Evolutionary conservation across 1,139 yeast species (phyloP).

Genomic region (Pichia kudriavzevii): DNA sequence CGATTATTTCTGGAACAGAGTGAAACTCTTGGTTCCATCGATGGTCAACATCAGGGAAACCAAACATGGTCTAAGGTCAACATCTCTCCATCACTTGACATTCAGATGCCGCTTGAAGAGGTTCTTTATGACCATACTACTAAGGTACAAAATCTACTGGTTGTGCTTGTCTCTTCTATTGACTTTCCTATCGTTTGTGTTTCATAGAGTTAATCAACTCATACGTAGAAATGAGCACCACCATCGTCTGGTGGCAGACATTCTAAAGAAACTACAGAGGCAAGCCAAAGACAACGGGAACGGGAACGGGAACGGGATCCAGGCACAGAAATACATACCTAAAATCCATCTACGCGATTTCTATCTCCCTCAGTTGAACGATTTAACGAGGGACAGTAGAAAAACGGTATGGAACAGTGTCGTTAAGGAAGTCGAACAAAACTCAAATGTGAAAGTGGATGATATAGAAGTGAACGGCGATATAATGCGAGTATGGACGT

Average conservation of each 20-base stretch:
- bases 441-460: slow-evolving; percentile 52
- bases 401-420: slow-evolving; percentile 60
- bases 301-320: slow-evolving; percentile 31
- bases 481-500: slow-evolving; percentile 83
- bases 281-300: slow-evolving; percentile 33
- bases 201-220: slow-evolving; percentile 20
- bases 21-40: slow-evolving; percentile 26
- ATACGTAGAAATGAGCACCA: slow-evolving; percentile 31
- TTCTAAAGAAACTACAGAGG: slow-evolving; percentile 37
- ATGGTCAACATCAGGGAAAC: slow-evolving; percentile 25
- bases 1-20: slow-evolving; percentile 26
- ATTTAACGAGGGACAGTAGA: slow-evolving; percentile 35
- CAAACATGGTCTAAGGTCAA: slow-evolving; percentile 41
- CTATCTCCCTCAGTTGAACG: slow-evolving; percentile 35
- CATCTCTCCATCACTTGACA: slow-evolving; percentile 60
- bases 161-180: slow-evolving; percentile 27
- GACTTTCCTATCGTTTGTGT: slow-evolving; percentile 24
- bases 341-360: slow-evolving; percentile 73
- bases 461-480: slow-evolving; percentile 77
- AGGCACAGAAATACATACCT: slow-evolving; percentile 40
- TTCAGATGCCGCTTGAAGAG: slow-evolving; percentile 54
- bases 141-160: slow-evolving; percentile 36
- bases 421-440: slow-evolving; percentile 51
- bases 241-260: slow-evolving; percentile 36
- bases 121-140: slow-evolving; percentile 43